Evolutionary conservation across 2,329 filamentous ascomycete genomes (phyloP), one percentile per base, ranked within the genome.

Genomic region (Fusarium chaquense): DNA sequence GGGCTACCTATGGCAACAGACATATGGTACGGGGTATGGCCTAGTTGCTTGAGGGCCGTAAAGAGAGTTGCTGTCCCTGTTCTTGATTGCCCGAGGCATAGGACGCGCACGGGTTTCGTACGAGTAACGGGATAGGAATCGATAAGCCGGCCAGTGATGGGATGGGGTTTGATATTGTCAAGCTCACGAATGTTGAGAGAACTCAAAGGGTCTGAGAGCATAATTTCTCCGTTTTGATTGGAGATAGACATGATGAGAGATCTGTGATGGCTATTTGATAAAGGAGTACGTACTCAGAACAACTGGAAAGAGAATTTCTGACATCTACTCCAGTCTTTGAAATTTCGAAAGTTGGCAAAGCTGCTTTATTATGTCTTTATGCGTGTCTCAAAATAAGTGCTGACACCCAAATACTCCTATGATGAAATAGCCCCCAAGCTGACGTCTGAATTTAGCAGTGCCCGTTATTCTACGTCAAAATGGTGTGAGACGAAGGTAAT

Each of bases 71-170:
- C 49, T 3, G 62, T 68, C 0, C 62, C 58, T 36, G 62, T 68
- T 18, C 56, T 41, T 13, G 69, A 70, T 33, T 72, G 66, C 0
- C 58, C 66, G 7, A 72, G 62, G 9, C 69, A 72, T 11, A 72
- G 22, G 8, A 72, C 40, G 5, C 62, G 58, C 62, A 72, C 70
- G 4, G 69, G 56, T 15, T 67, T 61, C 2, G 66, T 68, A 4
- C 58, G 69, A 6, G 40, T 56, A 6, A 58, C 12, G 2, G 69
- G 52, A 10, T 65, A 57, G 10, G 69, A 67, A 30, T 70, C 69
- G 40, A 72, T 68, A 11, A 72, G 65, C 12, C 58, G 61, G 6
- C 65, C 58, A 4, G 65, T 72, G 5, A 41, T 26, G 0, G 69
- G 62, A 30, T 71, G 69, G 3, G 69, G 65, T 13, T 64, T 57